Evolutionary conservation across 2,329 filamentous ascomycete species (phyloP).

Genomic region (Paracamarosporium sp.): DNA sequence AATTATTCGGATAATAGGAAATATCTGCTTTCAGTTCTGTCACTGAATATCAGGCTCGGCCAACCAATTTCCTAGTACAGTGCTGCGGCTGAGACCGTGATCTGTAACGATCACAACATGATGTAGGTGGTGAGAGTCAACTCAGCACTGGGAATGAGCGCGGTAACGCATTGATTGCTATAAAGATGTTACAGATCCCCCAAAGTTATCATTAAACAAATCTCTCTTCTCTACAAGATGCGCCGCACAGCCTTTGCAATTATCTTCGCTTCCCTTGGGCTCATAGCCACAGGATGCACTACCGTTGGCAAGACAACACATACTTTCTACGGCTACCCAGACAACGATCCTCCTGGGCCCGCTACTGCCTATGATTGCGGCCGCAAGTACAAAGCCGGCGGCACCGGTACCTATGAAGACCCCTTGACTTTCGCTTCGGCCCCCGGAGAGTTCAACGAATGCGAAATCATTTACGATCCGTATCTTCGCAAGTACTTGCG

Average conservation of each 20-base stretch:
- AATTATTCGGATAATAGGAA: neutral
- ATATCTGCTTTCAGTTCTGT: neutral
- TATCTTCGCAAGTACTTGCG: constrained; percentile 54
- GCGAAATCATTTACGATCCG: constrained; percentile 55
- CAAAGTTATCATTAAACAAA: neutral
- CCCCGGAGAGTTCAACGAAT: constrained; percentile 48
- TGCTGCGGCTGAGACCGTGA: neutral
- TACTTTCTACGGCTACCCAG: constrained; percentile 35
- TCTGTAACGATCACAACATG: neutral
- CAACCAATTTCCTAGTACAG: neutral
- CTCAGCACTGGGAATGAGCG: neutral
- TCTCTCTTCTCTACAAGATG: constrained; percentile 1
- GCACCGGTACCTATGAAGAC: constrained; percentile 51
- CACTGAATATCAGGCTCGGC: neutral
- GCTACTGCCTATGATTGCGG: constrained; percentile 34
- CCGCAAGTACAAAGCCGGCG: constrained; percentile 45
- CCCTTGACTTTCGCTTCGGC: constrained; percentile 55
- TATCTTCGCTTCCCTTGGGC: constrained; percentile 8
- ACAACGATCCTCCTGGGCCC: constrained; percentile 31
- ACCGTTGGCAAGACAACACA: constrained; percentile 16
- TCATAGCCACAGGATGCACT: constrained; percentile 8
- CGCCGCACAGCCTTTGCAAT: constrained; percentile 5
- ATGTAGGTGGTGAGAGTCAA: neutral
- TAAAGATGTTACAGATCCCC: neutral
- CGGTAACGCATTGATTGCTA: neutral